Percentiles rank a stretch among this genome's conserved stretches.
Evolutionary conservation across 352 stramenopile genomes (phyloP).

Genomic region (Pythium chondricola): DNA sequence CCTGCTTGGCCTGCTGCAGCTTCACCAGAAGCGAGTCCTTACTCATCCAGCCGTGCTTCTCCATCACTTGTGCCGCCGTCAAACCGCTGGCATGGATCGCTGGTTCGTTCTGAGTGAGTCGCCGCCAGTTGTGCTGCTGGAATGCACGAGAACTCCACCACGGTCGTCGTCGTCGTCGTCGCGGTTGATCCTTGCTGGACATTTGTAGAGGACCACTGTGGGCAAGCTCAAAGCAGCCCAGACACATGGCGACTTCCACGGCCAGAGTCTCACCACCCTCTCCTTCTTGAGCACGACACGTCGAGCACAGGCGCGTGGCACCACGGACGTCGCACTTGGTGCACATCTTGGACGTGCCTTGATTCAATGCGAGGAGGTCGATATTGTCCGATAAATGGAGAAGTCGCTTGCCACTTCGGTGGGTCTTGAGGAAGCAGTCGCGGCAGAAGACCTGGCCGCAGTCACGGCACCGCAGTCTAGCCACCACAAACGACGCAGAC

Average conservation of each 20-base stretch:
- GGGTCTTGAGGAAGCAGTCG: slow-evolving; percentile 17
- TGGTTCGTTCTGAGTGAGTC: neutral
- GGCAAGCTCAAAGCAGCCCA: slow-evolving; percentile 23
- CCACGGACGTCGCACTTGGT: slow-evolving; percentile 20
- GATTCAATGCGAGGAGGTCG: slow-evolving; percentile 22
- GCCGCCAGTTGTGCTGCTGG: slow-evolving; percentile 17
- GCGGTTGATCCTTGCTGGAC: neutral
- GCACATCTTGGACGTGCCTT: slow-evolving; percentile 14
- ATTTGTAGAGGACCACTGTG: slow-evolving; percentile 21
- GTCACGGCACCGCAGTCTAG: slow-evolving; percentile 23
- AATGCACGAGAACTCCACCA: slow-evolving; percentile 28
- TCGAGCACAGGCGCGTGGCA: slow-evolving; percentile 12
- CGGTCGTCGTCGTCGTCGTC: neutral
- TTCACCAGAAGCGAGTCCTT: neutral
- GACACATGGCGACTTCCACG: neutral
- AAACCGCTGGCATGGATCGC: no score
- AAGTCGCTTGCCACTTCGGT: slow-evolving; percentile 27
- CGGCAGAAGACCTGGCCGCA: slow-evolving; percentile 25
- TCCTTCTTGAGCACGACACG: slow-evolving; percentile 3
- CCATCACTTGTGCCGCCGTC: slow-evolving; percentile 10
- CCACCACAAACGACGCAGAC: slow-evolving; percentile 18
- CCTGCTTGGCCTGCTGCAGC: slow-evolving; percentile 1
- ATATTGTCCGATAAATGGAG: slow-evolving; percentile 28
- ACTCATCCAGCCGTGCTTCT: slow-evolving; percentile 26
- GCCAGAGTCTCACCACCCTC: neutral